These are phyloP conservation scores for Psilocybe cyanescens DNA, from an alignment of 768 basidiomycete genomes.

Conservation along the genomic window DNA sequence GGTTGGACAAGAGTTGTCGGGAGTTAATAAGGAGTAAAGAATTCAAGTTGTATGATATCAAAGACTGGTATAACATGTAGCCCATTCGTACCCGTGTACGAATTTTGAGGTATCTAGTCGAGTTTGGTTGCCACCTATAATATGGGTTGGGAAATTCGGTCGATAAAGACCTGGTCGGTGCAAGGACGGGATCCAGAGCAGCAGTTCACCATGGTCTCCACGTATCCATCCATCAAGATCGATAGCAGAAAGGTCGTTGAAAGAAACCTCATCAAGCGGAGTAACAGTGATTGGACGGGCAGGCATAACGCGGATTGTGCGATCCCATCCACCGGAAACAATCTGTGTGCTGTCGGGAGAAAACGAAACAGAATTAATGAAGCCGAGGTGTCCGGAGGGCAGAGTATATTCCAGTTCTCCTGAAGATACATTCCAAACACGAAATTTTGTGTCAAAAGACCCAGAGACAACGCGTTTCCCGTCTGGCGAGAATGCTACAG, in stretches of 20 bases:
- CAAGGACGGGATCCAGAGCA: constrained; percentile 2
- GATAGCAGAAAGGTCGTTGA: not conserved
- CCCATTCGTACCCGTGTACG: not conserved
- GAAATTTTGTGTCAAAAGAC: not conserved
- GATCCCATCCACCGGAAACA: not conserved
- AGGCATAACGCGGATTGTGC: too few relatives aligned
- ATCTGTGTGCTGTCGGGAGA: not conserved
- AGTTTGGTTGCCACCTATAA: not conserved
- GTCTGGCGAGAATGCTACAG: constrained; percentile 2
- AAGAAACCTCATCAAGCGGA: not conserved
- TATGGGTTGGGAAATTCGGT: not conserved
- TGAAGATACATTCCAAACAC: not conserved
- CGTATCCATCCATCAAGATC: not conserved
- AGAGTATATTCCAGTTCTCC: not conserved
- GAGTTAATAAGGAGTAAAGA: too few relatives aligned
- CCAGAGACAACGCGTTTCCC: constrained; percentile 1
- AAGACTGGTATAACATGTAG: not conserved
- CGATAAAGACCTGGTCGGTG: not conserved
- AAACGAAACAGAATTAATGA: not conserved
- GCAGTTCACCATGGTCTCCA: not conserved
- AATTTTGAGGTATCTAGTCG: not conserved
- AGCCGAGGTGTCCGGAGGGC: not conserved
- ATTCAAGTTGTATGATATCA: too few relatives aligned
- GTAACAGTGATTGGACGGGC: not conserved
- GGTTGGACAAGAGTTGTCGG: too few relatives aligned